These are phyloP conservation scores for Globisporangium recalcitrans DNA, from an alignment of 352 stramenopile species.

Conservation along the genomic window DNA sequence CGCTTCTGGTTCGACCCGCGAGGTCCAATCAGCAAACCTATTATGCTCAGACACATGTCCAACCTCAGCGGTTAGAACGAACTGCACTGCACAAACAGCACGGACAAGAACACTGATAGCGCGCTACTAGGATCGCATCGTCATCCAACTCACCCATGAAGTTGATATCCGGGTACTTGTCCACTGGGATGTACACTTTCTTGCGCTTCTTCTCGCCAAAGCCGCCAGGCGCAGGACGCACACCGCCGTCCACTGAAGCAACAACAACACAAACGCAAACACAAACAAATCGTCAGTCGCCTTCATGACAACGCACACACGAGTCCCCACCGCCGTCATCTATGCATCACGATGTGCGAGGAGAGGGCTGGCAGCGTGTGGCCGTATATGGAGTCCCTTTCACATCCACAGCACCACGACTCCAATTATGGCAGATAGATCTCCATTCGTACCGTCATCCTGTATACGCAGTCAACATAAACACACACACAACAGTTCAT, in stretches of 20 bases:
- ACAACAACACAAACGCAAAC: background rate
- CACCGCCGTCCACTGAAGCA: slow-evolving; percentile 26
- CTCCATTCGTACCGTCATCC: slow-evolving; percentile 3
- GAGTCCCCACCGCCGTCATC: background rate
- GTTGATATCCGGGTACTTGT: slow-evolving; percentile 92
- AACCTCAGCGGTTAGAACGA: background rate
- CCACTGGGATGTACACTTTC: slow-evolving; percentile 90
- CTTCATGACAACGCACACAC: no score
- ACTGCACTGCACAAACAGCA: background rate
- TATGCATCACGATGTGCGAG: background rate
- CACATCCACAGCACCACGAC: background rate
- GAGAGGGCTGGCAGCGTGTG: no score
- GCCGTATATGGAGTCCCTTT: no score
- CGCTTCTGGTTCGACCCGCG: slow-evolving; percentile 89
- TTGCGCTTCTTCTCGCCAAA: slow-evolving; percentile 74
- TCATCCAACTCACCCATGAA: slow-evolving; percentile 69
- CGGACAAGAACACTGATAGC: no score
- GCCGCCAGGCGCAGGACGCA: slow-evolving; percentile 26
- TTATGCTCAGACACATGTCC: no score
- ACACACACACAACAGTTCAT: background rate
- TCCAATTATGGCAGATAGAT: background rate
- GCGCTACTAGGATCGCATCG: no score
- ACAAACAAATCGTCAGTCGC: background rate
- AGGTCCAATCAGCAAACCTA: slow-evolving; percentile 85
- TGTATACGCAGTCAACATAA: background rate